A percentile compares a stretch with the other conserved stretches of the same genome.
Conservation (phyloP, 2,329 filamentous ascomycete genomes). For the Pezicula rhizophila region DNA sequence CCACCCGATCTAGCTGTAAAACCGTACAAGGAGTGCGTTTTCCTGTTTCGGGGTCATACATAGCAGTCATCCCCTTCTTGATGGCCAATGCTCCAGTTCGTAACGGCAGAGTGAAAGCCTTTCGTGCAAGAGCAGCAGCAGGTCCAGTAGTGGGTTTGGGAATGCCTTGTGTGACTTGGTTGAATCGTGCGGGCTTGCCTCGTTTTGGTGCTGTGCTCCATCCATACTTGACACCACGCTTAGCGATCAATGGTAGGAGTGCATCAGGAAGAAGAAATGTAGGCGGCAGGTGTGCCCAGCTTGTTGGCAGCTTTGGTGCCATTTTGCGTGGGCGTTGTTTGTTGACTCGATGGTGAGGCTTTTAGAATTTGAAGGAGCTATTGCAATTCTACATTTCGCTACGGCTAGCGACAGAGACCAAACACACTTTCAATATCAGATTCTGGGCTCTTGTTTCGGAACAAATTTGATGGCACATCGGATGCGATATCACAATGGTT, state of each 20-base stretch:
- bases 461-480: conserved; percentile 16
- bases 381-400: conserved; percentile 6
- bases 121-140: conserved; percentile 54
- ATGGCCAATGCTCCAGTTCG: conserved; percentile 78
- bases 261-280: conserved; percentile 25
- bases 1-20: conserved; percentile 85
- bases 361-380: conserved; percentile 1
- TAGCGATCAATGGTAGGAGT: conserved; percentile 26
- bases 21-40: conserved; percentile 82
- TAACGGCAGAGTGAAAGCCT: conserved; percentile 51
- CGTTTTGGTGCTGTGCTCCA: conserved; percentile 52
- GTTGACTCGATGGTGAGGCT: neutral
- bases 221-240: conserved; percentile 36
- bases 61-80: conserved; percentile 94
- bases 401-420: conserved; percentile 17
- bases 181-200: conserved; percentile 48
- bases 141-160: conserved; percentile 51
- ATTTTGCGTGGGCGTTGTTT: conserved; percentile 20
- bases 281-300: conserved; percentile 25
- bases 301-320: conserved; percentile 29
- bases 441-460: neutral
- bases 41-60: conserved; percentile 73
- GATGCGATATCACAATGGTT: conserved; percentile 58
- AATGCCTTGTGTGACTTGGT: conserved; percentile 50
- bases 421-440: conserved; percentile 24